phyloP scores from a whole-genome alignment of 2,329 filamentous ascomycete species.

The Colletotrichum melonis region DNA sequence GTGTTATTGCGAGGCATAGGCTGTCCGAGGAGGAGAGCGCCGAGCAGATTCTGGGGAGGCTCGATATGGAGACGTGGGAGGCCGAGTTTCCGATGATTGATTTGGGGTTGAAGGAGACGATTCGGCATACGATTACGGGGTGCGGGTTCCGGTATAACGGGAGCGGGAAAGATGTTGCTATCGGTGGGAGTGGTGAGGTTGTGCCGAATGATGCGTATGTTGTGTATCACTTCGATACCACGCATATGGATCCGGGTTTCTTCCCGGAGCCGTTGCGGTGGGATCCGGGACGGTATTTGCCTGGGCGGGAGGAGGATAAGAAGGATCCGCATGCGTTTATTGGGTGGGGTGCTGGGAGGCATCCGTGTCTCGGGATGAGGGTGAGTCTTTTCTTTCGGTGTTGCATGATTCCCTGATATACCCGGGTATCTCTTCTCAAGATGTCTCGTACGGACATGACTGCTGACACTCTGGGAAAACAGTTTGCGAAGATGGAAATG shows the following conservation, averaged over 20 bases:
- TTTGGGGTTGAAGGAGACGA: conserved; percentile 63
- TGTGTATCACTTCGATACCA: conserved; percentile 58
- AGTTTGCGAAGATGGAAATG: conserved; percentile 65
- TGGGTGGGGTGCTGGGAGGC: conserved; percentile 50
- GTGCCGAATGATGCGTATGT: conserved; percentile 61
- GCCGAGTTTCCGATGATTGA: conserved; percentile 63
- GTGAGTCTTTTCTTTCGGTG: conserved; percentile 37
- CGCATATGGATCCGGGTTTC: conserved; percentile 58
- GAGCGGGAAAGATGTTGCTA: conserved; percentile 55
- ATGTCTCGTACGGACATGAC: not conserved
- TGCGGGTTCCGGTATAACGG: conserved; percentile 63
- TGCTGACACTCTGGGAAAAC: conserved; percentile 9
- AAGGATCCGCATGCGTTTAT: conserved; percentile 43
- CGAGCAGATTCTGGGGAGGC: conserved; percentile 51
- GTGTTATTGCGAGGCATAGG: conserved; percentile 55
- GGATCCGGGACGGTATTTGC: conserved; percentile 62
- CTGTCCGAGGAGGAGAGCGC: conserved; percentile 42
- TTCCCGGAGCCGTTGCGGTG: conserved; percentile 61
- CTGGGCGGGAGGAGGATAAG: conserved; percentile 58
- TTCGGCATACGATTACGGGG: conserved; percentile 61
- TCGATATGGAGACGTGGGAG: conserved; percentile 67
- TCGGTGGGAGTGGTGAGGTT: conserved; percentile 57
- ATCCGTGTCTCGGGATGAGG: conserved; percentile 44
- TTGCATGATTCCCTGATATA: not conserved
- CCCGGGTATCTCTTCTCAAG: not conserved